Percentiles rank a stretch among this genome's conserved stretches.
Evolutionary conservation across 768 basidiomycete species (phyloP).

Genomic region (Lactifluus rugatus): DNA sequence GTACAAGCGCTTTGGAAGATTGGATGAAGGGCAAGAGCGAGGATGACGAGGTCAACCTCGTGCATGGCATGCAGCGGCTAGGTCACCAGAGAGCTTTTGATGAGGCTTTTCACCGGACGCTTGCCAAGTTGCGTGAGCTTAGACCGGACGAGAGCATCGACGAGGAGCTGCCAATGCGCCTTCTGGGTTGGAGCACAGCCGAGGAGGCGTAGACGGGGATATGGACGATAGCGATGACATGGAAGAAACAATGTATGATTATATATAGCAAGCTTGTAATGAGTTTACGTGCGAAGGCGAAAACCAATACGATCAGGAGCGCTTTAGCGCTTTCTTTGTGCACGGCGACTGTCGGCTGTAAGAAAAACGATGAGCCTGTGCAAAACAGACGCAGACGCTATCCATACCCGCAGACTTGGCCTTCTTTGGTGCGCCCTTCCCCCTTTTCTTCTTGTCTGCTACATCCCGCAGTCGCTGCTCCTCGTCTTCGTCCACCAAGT

Average conservation of each 20-base stretch:
- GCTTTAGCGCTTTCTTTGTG: conserved; percentile 33
- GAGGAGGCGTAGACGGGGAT: neutral
- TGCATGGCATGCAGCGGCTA: conserved; percentile 35
- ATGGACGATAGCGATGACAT: neutral
- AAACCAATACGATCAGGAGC: neutral
- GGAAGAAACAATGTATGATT: conserved; percentile 5
- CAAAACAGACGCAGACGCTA: neutral
- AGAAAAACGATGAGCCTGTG: neutral
- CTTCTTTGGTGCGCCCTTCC: conserved; percentile 79
- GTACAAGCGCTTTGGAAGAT: conserved; percentile 53
- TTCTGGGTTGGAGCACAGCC: neutral
- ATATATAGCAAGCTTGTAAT: neutral
- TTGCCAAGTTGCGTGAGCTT: conserved; percentile 43
- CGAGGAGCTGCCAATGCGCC: conserved; percentile 2
- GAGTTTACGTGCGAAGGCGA: neutral
- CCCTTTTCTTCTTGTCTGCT: conserved; percentile 57
- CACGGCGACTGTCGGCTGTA: conserved; percentile 45
- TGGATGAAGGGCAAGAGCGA: conserved; percentile 41
- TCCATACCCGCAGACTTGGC: conserved; percentile 55
- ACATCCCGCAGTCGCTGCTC: conserved; percentile 60
- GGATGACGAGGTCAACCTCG: conserved; percentile 23
- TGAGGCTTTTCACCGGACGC: conserved; percentile 49
- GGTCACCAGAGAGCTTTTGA: conserved; percentile 56
- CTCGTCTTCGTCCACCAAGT: conserved; percentile 58
- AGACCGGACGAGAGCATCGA: conserved; percentile 2